A percentile compares a stretch with the other conserved stretches of the same genome.
Conservation (phyloP, 805 yeast species). For the Starmerella vitae region DNA sequence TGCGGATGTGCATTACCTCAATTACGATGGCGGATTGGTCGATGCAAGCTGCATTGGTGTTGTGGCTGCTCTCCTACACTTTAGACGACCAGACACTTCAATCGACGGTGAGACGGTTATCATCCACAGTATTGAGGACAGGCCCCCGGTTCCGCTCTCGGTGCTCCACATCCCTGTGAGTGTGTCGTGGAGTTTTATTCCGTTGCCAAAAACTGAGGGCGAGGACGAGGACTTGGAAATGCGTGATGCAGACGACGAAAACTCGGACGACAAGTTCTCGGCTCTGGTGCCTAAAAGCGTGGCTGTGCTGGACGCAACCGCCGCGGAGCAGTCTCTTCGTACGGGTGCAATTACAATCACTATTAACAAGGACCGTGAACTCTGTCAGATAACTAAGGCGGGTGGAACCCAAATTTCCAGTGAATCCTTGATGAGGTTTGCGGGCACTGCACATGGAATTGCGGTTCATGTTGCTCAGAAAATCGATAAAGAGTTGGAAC, state of each 20-base stretch:
- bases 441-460: constrained; percentile 47
- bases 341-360: constrained; percentile 77
- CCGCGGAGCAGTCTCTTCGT: constrained; percentile 61
- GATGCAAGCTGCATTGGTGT: constrained; percentile 88
- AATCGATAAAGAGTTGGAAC: constrained; percentile 42
- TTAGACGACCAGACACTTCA: constrained; percentile 68
- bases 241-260: not conserved
- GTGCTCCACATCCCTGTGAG: constrained; percentile 83
- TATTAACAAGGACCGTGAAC: constrained; percentile 74
- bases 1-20: constrained; percentile 78
- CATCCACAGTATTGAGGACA: constrained; percentile 58
- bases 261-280: constrained; percentile 5
- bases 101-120: constrained; percentile 38
- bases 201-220: constrained; percentile 21
- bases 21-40: constrained; percentile 84
- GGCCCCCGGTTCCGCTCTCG: constrained; percentile 77
- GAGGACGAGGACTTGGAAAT: constrained; percentile 29
- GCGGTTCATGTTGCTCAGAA: constrained; percentile 53
- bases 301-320: constrained; percentile 49
- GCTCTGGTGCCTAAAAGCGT: not conserved
- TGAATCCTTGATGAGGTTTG: constrained; percentile 48
- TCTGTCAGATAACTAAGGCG: constrained; percentile 78
- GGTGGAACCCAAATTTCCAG: constrained; percentile 85
- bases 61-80: constrained; percentile 72
- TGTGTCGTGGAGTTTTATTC: constrained; percentile 75